Conservation (phyloP, 768 basidiomycete genomes). For the Neoboletus magnificus region DNA sequence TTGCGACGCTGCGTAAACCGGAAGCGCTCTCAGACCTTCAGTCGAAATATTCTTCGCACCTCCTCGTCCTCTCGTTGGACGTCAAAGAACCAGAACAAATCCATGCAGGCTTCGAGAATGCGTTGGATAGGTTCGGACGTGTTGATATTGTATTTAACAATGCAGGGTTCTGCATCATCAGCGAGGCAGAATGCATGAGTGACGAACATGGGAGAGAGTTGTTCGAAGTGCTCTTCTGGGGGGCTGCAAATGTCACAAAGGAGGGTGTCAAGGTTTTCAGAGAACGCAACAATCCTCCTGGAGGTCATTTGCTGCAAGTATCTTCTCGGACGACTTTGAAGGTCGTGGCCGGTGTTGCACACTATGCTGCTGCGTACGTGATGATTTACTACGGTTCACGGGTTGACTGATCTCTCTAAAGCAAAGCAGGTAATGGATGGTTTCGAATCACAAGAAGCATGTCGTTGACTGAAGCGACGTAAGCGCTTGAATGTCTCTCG, state of each 20-base stretch:
- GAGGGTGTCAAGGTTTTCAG: conserved; percentile 36
- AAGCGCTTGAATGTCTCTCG: conserved; percentile 39
- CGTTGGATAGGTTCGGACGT: conserved; percentile 37
- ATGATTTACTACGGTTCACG: not conserved
- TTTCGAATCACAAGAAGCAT: not conserved
- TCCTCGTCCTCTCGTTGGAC: conserved; percentile 40
- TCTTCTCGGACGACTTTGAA: conserved; percentile 30
- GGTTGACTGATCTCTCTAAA: conserved; percentile 5
- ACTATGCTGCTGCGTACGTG: conserved; percentile 29
- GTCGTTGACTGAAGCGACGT: conserved; percentile 1
- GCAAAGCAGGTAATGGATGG: conserved; percentile 24
- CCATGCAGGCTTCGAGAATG: conserved; percentile 32
- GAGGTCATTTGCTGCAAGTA: conserved; percentile 39
- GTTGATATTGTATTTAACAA: conserved; percentile 48
- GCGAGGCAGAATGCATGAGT: conserved; percentile 38
- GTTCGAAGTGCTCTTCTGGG: conserved; percentile 43
- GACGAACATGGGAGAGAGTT: conserved; percentile 32
- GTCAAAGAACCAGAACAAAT: conserved; percentile 35
- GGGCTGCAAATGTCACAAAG: conserved; percentile 31
- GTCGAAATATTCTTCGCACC: conserved; percentile 27
- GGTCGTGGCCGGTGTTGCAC: conserved; percentile 12
- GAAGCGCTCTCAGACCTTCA: conserved; percentile 29
- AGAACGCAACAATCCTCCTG: conserved; percentile 36
- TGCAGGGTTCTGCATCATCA: conserved; percentile 31
- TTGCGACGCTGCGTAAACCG: conserved; percentile 40